These are phyloP conservation scores for Hypomontagnella submonticulosa DNA, from an alignment of 495 filamentous ascomycete genomes.

Conservation along the genomic window DNA sequence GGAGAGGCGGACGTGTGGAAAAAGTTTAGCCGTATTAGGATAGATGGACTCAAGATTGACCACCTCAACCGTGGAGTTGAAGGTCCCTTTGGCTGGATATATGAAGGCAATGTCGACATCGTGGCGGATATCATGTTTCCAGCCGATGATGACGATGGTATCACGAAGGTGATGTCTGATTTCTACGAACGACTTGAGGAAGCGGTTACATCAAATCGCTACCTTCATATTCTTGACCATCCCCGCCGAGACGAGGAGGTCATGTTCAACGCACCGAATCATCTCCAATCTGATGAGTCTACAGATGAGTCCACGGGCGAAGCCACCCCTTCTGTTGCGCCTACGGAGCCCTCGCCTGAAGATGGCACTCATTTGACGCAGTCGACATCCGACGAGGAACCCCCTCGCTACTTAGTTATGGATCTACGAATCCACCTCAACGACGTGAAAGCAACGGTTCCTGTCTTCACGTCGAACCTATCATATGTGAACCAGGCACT, in stretches of 20 bases:
- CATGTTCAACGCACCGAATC: conserved; percentile 43
- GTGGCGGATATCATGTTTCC: conserved; percentile 95
- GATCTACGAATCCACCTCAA: conserved; percentile 92
- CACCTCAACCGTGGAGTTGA: conserved; percentile 94
- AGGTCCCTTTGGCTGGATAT: conserved; percentile 97
- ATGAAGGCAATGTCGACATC: conserved; percentile 95
- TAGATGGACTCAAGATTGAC: conserved; percentile 94
- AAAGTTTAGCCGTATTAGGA: conserved; percentile 88
- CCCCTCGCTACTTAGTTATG: conserved; percentile 83
- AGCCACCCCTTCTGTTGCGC: conserved; percentile 14
- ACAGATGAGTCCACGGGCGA: conserved; percentile 16
- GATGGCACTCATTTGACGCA: conserved; percentile 3
- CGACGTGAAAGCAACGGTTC: conserved; percentile 89
- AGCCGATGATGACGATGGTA: conserved; percentile 81
- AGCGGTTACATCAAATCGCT: conserved; percentile 80
- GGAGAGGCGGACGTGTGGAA: conserved; percentile 78
- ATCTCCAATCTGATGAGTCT: conserved; percentile 24
- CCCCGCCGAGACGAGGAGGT: conserved; percentile 42
- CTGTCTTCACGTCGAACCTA: conserved; percentile 86
- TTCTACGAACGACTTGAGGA: conserved; percentile 96
- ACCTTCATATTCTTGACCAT: conserved; percentile 59
- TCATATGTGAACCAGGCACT: conserved; percentile 97
- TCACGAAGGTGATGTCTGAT: conserved; percentile 91
- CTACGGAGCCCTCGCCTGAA: conserved; percentile 7
- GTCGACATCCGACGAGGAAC: conserved; percentile 47